Percentiles rank a stretch among this genome's conserved stretches.
Evolutionary conservation across 140 eudicot species (phyloP).

Genomic region (Stevia rebaudiana): DNA sequence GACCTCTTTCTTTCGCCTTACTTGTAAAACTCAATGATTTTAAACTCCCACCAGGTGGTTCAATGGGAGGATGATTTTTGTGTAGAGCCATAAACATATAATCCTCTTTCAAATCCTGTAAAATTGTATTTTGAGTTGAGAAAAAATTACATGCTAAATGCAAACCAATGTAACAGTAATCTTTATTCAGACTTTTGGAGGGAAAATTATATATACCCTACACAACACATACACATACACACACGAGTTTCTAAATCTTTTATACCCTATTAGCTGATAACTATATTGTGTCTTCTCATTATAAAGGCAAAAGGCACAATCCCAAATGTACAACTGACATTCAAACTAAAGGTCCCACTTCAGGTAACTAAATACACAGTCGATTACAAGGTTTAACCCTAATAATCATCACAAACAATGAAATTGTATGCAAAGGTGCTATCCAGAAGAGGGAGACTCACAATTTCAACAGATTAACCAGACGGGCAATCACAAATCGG

Average conservation of each 20-base stretch:
- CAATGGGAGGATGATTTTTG: constrained; percentile 51
- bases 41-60: constrained; percentile 43
- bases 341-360: constrained; percentile 31
- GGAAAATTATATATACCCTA: neutral
- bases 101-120: constrained; percentile 35
- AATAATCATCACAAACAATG: neutral
- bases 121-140: too few species aligned
- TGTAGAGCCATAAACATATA: constrained; percentile 61
- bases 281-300: neutral
- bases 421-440: neutral
- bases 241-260: neutral
- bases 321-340: constrained; percentile 24
- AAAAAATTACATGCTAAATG: too few species aligned
- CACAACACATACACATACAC: neutral
- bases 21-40: constrained; percentile 51
- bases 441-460: constrained; percentile 23
- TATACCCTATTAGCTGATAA: neutral
- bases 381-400: constrained; percentile 5
- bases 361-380: neutral
- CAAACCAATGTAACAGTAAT: constrained; percentile 4
- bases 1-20: constrained; percentile 51
- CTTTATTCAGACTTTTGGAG: neutral
- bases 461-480: constrained; percentile 27
- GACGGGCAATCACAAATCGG: constrained; percentile 34
- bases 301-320: constrained; percentile 12